Percentiles rank a stretch among this genome's conserved stretches.
Conservation (phyloP, 768 basidiomycete genomes). For the Lactarius evosmus region DNA sequence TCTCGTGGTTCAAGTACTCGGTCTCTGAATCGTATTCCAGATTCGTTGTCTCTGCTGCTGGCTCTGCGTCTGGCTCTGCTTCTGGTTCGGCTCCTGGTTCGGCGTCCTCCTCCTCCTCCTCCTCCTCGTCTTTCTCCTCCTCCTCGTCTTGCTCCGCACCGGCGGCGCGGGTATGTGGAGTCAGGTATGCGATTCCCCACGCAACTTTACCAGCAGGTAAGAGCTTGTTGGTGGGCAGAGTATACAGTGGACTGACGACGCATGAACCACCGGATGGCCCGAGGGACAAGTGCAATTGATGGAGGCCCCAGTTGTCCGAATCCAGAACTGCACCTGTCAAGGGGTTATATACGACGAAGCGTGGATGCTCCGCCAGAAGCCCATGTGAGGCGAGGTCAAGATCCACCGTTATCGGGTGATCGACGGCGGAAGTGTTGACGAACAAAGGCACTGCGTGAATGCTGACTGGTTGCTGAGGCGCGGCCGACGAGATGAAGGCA, state of each 20-base stretch:
- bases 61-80: slow-evolving; percentile 2
- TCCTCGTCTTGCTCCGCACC: slow-evolving; percentile 10
- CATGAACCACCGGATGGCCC: slow-evolving; percentile 34
- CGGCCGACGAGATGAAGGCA: slow-evolving; percentile 22
- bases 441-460: slow-evolving; percentile 22
- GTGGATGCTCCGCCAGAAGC: slow-evolving; percentile 10
- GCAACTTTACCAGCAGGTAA: slow-evolving; percentile 23
- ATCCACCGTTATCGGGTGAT: slow-evolving; percentile 4
- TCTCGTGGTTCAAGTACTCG: slow-evolving; percentile 20
- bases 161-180: slow-evolving; percentile 31
- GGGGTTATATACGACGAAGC: slow-evolving; percentile 8
- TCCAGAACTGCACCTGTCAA: slow-evolving; percentile 10
- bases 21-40: slow-evolving; percentile 18
- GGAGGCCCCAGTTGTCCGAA: slow-evolving; percentile 18
- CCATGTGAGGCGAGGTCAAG: slow-evolving; percentile 21
- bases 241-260: slow-evolving; percentile 33
- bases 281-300: slow-evolving; percentile 31
- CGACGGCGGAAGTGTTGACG: slow-evolving; percentile 7
- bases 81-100: not conserved
- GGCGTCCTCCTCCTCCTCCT: not conserved
- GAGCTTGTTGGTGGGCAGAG: slow-evolving; percentile 24
- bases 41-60: slow-evolving; percentile 11
- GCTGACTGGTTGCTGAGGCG: slow-evolving; percentile 16
- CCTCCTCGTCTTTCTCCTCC: slow-evolving; percentile 8
- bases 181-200: slow-evolving; percentile 39